Evolutionary conservation across 441 rosid species (phyloP), one percentile per base, ranked within the genome.

Genomic region (Brassica hybrid): DNA sequence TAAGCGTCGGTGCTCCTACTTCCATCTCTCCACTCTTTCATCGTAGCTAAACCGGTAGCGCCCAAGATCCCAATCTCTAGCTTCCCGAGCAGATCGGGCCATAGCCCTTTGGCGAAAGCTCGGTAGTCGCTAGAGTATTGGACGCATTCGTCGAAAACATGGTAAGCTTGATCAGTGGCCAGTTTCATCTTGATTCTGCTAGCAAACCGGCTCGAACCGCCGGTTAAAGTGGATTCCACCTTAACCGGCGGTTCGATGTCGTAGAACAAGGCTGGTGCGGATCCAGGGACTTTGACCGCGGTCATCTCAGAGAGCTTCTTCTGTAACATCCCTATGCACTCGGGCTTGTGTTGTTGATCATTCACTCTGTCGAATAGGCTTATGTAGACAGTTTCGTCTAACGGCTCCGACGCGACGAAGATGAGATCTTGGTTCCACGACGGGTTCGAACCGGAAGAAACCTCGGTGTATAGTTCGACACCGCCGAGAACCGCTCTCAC

Each of bases 341-440:
- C 13, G 41, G 67, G 7, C 1, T 36, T 9, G 41, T 36, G 41
- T 9, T 38, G 48, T 9, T 61, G 30, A 1, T 27, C 70, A 10
- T 68, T 73, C 2, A 25, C 11, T 23, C 23, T 6, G 8, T 73
- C 66, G 0, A 68, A 17, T 18, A 79, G 7, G 0, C 6, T 3
- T 6, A 79, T 17, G 66, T 0, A 9, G 2, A 74, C 19, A 1
- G 41, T 68, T 6, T 13, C 82, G 2, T 79, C 66, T 6, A 79
- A 62, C 65, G 75, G 27, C 52, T 79, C 78, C 19, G 82, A 78
- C 19, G 25, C 58, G 4, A 78, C 74, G 4, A 78, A 78, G 38
- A 78, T 23, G 58, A 78, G 69, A 61, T 78, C 82, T 62, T 69
- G 60, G 16, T 79, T 79, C 82, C 82, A 79, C 1, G 66, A 8